A percentile compares a stretch with the other conserved stretches of the same genome.
Evolutionary conservation across 768 basidiomycete genomes (phyloP).

Genomic region (Cytidiella melzeri): DNA sequence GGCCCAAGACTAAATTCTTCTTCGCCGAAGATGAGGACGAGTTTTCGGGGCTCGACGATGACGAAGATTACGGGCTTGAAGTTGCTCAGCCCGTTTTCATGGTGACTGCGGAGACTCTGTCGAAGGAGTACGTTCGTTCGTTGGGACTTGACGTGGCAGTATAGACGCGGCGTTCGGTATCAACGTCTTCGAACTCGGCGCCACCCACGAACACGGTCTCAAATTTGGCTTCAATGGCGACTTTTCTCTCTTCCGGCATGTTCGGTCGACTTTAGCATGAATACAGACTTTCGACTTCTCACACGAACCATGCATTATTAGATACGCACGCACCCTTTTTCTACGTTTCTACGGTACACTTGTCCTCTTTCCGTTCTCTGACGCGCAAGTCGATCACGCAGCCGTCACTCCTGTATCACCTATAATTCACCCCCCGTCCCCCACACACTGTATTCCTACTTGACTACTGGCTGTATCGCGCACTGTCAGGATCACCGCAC

Average conservation of each 20-base stretch:
- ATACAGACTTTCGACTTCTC: background rate
- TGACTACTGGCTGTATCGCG: background rate
- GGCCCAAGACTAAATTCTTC: slow-evolving; percentile 11
- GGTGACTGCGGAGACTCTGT: slow-evolving; percentile 2
- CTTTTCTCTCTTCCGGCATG: no score
- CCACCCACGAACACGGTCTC: no score
- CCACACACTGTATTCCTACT: background rate
- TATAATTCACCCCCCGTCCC: background rate
- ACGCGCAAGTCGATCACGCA: background rate
- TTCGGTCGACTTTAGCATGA: no score
- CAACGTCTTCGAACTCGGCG: no score
- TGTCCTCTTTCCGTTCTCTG: background rate
- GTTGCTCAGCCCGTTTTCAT: background rate
- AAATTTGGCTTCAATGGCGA: no score
- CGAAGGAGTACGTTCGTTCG: slow-evolving; percentile 1
- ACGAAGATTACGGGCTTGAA: slow-evolving; percentile 8
- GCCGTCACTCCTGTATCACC: background rate
- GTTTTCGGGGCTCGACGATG: slow-evolving; percentile 1
- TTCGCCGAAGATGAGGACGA: slow-evolving; percentile 11
- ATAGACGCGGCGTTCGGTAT: no score
- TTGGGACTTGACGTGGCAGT: background rate
- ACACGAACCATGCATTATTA: background rate
- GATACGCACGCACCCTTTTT: background rate
- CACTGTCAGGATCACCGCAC: background rate
- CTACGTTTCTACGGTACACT: background rate